These are phyloP conservation scores for Pythium insidiosum DNA, from an alignment of 352 stramenopile species.

Conservation along the genomic window DNA sequence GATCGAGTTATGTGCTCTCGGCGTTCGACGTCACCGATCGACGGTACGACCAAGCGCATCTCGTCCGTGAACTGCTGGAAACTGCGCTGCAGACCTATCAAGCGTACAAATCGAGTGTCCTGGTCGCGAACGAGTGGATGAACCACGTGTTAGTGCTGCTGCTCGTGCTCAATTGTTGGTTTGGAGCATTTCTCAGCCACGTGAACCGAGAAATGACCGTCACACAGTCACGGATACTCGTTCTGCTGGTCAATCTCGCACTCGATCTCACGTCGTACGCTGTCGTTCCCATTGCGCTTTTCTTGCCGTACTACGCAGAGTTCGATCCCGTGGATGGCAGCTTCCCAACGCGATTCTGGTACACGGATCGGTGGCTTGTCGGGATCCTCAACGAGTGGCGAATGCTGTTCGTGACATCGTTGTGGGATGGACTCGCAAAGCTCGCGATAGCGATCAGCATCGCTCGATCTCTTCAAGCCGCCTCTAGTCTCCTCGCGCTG, in stretches of 20 bases:
- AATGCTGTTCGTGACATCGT: slow-evolving; percentile 19
- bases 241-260: not conserved
- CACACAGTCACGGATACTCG: not conserved
- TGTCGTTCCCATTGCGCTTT: not conserved
- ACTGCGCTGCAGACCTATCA: slow-evolving; percentile 8
- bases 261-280: not conserved
- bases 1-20: too few species aligned
- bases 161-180: slow-evolving; percentile 12
- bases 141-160: slow-evolving; percentile 4
- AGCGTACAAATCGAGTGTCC: slow-evolving; percentile 4
- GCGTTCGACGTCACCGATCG: not conserved
- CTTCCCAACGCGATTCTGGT: slow-evolving; percentile 7
- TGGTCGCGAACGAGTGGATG: slow-evolving; percentile 9
- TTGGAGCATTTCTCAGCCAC: too few species aligned
- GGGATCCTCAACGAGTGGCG: slow-evolving; percentile 9
- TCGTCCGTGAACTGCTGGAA: slow-evolving; percentile 4
- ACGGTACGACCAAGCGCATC: slow-evolving; percentile 2
- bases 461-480: too few species aligned
- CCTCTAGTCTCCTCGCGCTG: too few species aligned
- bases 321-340: not conserved
- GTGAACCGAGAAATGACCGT: too few species aligned
- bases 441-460: not conserved
- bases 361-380: slow-evolving; percentile 9
- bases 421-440: not conserved
- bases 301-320: not conserved